These are phyloP conservation scores for Peronospora farinosa DNA, from an alignment of 352 stramenopile species.

Conservation along the genomic window DNA sequence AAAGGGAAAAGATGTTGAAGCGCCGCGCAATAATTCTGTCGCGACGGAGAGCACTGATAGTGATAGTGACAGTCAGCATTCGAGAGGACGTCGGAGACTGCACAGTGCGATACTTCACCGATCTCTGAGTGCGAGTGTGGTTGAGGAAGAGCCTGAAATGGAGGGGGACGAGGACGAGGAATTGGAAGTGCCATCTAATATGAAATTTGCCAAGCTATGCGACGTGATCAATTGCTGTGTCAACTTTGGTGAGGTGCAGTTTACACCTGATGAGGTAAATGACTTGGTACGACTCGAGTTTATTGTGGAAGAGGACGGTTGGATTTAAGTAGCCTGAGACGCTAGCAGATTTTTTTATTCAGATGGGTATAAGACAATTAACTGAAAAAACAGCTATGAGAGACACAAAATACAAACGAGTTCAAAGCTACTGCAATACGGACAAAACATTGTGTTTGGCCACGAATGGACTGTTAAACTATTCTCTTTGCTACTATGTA, in stretches of 20 bases:
- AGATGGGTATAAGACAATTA: slow-evolving; percentile 17
- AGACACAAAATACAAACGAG: not conserved
- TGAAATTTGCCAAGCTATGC: slow-evolving; percentile 43
- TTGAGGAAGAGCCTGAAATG: slow-evolving; percentile 32
- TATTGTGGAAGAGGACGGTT: slow-evolving; percentile 75
- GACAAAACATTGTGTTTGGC: slow-evolving; percentile 12
- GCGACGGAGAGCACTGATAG: slow-evolving; percentile 52
- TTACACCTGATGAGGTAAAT: slow-evolving; percentile 44
- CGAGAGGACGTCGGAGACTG: slow-evolving; percentile 10
- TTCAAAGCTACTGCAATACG: not conserved
- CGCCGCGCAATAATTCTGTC: slow-evolving; percentile 38
- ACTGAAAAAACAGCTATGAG: slow-evolving; percentile 7
- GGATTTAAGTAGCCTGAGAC: slow-evolving; percentile 48
- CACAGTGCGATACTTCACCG: slow-evolving; percentile 17
- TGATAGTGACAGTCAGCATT: slow-evolving; percentile 41
- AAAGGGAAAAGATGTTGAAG: slow-evolving; percentile 40
- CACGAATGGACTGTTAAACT: slow-evolving; percentile 16
- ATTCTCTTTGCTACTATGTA: slow-evolving; percentile 5
- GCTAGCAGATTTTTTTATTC: slow-evolving; percentile 29
- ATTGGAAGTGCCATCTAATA: slow-evolving; percentile 31
- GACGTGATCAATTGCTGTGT: slow-evolving; percentile 59
- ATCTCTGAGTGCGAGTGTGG: slow-evolving; percentile 25
- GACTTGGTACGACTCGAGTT: slow-evolving; percentile 72
- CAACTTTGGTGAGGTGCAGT: slow-evolving; percentile 50
- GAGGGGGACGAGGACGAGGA: slow-evolving; percentile 35